Base-by-base conservation (phyloP, 176 grass and related monocot genomes). In the Bothriochloa decipiens region DNA sequence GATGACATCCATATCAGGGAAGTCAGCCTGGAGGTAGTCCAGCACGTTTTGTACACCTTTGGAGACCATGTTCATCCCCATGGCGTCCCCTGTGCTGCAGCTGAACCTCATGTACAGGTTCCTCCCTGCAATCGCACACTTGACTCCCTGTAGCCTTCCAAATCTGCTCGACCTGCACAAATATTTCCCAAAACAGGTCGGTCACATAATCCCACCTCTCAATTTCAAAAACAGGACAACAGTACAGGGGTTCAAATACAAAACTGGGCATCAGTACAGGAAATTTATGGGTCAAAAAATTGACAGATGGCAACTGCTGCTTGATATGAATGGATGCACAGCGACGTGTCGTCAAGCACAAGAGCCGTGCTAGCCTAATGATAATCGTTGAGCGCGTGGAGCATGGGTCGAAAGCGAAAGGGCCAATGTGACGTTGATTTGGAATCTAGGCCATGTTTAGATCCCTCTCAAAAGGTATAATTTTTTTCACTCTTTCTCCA, bases 61-160 rank as follows among this genome's bases (percentile, higher is more conserved):
- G 35, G 96, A 96, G 33, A 98, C 86, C 93, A 98, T 98, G 86
- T 98, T 95, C 96, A 98, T 98, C 68, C 93, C 96, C 96, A 98
- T 98, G 28, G 96, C 96, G 90, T 98, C 96, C 32, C 93, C 96
- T 5, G 93, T 99, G 86, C 91, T 89, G 86, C 93, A 99, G 81
- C 55, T 84, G 80, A 99, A 95, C 82, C 96, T 90, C 86, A 98
- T 89, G 88, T 92, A 94, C 6, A 98, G 52, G 75, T 96, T 99
- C 81, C 96, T 99, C 58, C 96, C 96, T 33, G 93, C 96, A 3
- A 99, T 72, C 4, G 91, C 87, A 25, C 96, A 99, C 28, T 91
- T 90, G 72, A 99, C 78, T 17, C 81, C 60, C 77, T 96, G 96
- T 39, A 99, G 76, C 60, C 81, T 94, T 36, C 65, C 93, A 49